Percentiles rank a stretch among this genome's conserved stretches.
Evolutionary conservation across 2,329 filamentous ascomycete genomes (phyloP).

Genomic region (Chaetomiaceae sp.): DNA sequence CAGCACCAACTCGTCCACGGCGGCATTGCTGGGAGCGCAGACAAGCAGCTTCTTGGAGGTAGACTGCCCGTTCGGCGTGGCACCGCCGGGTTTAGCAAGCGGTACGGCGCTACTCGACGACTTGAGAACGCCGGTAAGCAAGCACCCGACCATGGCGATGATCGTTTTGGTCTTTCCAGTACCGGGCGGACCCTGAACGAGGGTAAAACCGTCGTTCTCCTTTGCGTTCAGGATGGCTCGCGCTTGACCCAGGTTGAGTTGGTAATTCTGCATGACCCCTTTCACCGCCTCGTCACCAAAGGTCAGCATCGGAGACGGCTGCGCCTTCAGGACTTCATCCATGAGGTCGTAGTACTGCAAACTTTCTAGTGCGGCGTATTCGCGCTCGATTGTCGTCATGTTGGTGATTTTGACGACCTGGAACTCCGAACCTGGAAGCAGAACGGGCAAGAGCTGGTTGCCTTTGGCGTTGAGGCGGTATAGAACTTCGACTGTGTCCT

Average conservation of each 20-base stretch:
- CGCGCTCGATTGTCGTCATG: constrained; percentile 89
- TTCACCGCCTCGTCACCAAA: constrained; percentile 70
- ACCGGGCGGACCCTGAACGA: constrained; percentile 92
- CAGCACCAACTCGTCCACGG: constrained; percentile 91
- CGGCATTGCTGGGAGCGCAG: constrained; percentile 97
- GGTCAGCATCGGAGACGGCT: constrained; percentile 79
- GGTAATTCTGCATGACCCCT: constrained; percentile 67
- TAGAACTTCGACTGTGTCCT: constrained; percentile 72
- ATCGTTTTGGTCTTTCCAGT: constrained; percentile 99
- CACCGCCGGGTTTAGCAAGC: constrained; percentile 36
- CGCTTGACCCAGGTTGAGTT: constrained; percentile 81
- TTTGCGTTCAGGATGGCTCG: constrained; percentile 86
- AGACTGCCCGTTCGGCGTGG: constrained; percentile 28
- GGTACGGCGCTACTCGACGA: constrained; percentile 39
- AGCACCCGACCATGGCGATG: constrained; percentile 85
- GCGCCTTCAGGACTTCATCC: constrained; percentile 77
- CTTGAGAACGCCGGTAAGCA: constrained; percentile 57
- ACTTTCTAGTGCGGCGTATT: constrained; percentile 86
- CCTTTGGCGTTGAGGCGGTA: constrained; percentile 70
- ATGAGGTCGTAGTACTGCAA: constrained; percentile 94
- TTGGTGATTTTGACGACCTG: constrained; percentile 81
- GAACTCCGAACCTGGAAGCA: constrained; percentile 65
- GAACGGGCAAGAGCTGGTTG: constrained; percentile 53
- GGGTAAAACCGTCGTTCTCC: constrained; percentile 93
- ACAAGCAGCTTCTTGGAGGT: constrained; percentile 79